Conservation (phyloP, 306 rosid genomes). For the Cucumis hystrix region DNA sequence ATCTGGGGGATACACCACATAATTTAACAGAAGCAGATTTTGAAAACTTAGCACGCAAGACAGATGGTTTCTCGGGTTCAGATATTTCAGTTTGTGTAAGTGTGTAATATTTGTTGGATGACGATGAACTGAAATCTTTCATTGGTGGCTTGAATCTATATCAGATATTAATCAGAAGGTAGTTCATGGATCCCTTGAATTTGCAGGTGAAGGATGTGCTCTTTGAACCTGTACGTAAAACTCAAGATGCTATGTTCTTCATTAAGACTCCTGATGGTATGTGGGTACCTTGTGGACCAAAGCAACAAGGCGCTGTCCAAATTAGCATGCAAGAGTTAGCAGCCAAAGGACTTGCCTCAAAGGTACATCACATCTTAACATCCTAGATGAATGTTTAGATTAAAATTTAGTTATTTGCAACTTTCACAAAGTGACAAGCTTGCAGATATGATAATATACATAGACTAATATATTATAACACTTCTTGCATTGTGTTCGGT, state of each 20-base stretch:
- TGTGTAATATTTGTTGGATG: not conserved
- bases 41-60: constrained; percentile 63
- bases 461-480: not conserved
- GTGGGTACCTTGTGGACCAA: constrained; percentile 94
- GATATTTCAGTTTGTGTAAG: constrained; percentile 97
- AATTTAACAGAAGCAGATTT: constrained; percentile 75
- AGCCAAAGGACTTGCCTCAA: constrained; percentile 57
- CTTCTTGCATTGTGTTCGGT: not conserved
- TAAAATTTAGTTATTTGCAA: not conserved
- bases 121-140: not conserved
- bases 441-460: not conserved
- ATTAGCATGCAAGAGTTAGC: constrained; percentile 85
- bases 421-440: not conserved
- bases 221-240: constrained; percentile 97
- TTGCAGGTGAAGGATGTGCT: constrained; percentile 94
- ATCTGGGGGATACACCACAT: constrained; percentile 97
- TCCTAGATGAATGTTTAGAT: not conserved
- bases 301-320: constrained; percentile 65
- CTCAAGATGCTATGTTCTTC: constrained; percentile 99
- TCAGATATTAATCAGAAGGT: not conserved
- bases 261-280: constrained; percentile 37
- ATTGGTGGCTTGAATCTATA: not conserved
- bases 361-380: constrained; percentile 32
- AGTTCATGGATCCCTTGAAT: not conserved
- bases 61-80: constrained; percentile 96